Percentiles rank a stretch among this genome's conserved stretches.
Evolutionary conservation across 2,329 filamentous ascomycete species (phyloP).

Genomic region (Colletotrichum scovillei): DNA sequence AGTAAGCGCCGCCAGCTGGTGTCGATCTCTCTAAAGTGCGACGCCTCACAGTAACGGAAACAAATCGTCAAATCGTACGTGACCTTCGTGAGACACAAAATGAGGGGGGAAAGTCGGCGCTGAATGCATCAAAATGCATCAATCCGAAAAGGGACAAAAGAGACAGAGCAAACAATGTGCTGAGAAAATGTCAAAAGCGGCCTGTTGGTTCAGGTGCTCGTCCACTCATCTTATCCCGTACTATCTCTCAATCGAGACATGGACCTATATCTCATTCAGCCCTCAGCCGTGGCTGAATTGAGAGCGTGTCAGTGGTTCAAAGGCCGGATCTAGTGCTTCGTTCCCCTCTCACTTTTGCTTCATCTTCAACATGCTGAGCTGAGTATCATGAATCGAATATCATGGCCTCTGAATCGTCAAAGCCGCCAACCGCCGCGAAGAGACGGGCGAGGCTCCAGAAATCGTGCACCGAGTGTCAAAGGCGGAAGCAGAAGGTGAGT

Average conservation of each 20-base stretch:
- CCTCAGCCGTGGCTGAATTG: slow-evolving; percentile 28
- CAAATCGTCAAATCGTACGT: too few relatives aligned
- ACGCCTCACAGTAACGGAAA: too few relatives aligned
- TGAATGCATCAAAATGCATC: background rate
- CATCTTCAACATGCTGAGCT: background rate
- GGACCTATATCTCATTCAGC: background rate
- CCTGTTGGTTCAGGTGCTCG: background rate
- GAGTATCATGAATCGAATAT: background rate
- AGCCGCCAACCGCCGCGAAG: slow-evolving; percentile 13
- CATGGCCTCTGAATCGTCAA: slow-evolving; percentile 24
- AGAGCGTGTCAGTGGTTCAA: slow-evolving; percentile 17
- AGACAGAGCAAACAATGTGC: background rate
- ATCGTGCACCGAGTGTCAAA: slow-evolving; percentile 37
- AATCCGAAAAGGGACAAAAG: background rate
- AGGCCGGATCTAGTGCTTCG: background rate
- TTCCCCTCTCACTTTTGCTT: slow-evolving; percentile 5
- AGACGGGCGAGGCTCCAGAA: slow-evolving; percentile 33
- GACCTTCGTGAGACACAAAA: too few relatives aligned
- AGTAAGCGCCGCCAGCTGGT: background rate
- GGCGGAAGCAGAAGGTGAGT: slow-evolving; percentile 37
- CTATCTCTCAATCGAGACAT: slow-evolving; percentile 3
- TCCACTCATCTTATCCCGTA: background rate
- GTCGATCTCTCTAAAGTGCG: too few relatives aligned
- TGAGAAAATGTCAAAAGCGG: background rate
- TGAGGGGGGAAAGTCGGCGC: background rate